Percentiles rank a stretch among this genome's conserved stretches.
Evolutionary conservation across 2,329 filamentous ascomycete species (phyloP).

Genomic region (Stylonectria norvegica): DNA sequence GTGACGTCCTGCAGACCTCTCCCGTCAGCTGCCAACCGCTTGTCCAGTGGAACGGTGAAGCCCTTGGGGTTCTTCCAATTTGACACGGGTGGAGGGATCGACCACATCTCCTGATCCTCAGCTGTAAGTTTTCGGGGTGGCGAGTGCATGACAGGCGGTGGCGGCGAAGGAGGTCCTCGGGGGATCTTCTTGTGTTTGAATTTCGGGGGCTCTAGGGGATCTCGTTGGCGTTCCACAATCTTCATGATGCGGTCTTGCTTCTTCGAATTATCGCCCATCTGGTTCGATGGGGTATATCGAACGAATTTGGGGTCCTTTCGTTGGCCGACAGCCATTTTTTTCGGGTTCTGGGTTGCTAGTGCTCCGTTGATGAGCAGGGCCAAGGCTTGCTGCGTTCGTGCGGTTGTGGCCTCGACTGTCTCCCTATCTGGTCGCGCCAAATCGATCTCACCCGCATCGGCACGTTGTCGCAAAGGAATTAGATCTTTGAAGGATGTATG

Average conservation of each 20-base stretch:
- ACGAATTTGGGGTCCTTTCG: constrained; percentile 89
- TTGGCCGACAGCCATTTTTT: constrained; percentile 81
- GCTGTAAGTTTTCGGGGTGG: constrained; percentile 93
- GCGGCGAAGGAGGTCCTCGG: constrained; percentile 84
- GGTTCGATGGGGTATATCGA: constrained; percentile 89
- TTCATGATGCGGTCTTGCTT: constrained; percentile 98
- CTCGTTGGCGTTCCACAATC: constrained; percentile 89
- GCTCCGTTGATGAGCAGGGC: constrained; percentile 79
- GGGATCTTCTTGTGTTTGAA: constrained; percentile 99
- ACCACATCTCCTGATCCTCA: constrained; percentile 96
- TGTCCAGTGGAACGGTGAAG: constrained; percentile 93
- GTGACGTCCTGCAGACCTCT: constrained; percentile 87
- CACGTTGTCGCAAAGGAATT: constrained; percentile 88
- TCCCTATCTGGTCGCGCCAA: constrained; percentile 81
- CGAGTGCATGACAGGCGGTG: constrained; percentile 91
- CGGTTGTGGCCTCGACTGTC: constrained; percentile 77
- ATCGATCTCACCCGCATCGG: constrained; percentile 87
- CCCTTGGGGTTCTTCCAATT: constrained; percentile 99
- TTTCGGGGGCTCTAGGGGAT: constrained; percentile 95
- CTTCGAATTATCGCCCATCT: constrained; percentile 84
- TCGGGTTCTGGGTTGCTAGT: constrained; percentile 88
- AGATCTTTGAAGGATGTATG: constrained; percentile 96
- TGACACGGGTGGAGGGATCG: constrained; percentile 78
- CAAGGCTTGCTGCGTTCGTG: constrained; percentile 83
- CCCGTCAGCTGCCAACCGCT: constrained; percentile 90